Evolutionary conservation across 352 stramenopile genomes (phyloP), one percentile per base, ranked within the genome.

Genomic region (Pythium myriotylum): DNA sequence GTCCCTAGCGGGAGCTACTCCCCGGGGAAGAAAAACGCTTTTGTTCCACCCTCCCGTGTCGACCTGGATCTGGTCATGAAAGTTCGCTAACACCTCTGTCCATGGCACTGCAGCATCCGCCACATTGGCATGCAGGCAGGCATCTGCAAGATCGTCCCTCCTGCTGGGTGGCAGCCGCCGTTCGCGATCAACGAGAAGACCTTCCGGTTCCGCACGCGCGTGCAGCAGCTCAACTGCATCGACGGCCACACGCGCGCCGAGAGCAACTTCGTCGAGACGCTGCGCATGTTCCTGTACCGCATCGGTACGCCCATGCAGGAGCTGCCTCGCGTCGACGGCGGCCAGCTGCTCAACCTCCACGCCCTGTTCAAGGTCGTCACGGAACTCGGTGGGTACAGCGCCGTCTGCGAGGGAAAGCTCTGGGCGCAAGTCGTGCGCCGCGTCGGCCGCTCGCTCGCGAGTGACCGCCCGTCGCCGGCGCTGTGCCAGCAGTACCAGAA

Each of bases 131-230:
- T 97, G 77, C 73, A 88, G 54, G 97, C 96, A 53, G 97, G 97
- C 24, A 99, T 99, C 64, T 98, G 90, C 73, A 99, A 99, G 78
- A 99, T 99, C 71, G 96, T 99, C 17, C 97, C 97, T 56, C 97
- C 97, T 0, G 55, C 74, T 24, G 97, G 91, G 40, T 99, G 95
- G 96, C 89, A 92, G 20, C 95, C 92, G 14, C 86, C 85, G 22
- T 96, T 91, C 53, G 80, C 89, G 39, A 84, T 95, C 39, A 92
- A 97, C 58, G 81, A 94, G 50, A 86, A 88, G 55, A 85, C 73
- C 0, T 88, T 95, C 70, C 76, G 76, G 48, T 98, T 99, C 68
- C 79, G 89, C 63, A 99, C 97, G 35, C 96, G 97, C 55, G 82
- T 98, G 52, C 97, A 99, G 82, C 86, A 95, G 46, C 81, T 99